Percentiles rank a stretch among this genome's conserved stretches.
phyloP scores from a whole-genome alignment of 495 filamentous ascomycete species.

The Articulospora tetracladia region DNA sequence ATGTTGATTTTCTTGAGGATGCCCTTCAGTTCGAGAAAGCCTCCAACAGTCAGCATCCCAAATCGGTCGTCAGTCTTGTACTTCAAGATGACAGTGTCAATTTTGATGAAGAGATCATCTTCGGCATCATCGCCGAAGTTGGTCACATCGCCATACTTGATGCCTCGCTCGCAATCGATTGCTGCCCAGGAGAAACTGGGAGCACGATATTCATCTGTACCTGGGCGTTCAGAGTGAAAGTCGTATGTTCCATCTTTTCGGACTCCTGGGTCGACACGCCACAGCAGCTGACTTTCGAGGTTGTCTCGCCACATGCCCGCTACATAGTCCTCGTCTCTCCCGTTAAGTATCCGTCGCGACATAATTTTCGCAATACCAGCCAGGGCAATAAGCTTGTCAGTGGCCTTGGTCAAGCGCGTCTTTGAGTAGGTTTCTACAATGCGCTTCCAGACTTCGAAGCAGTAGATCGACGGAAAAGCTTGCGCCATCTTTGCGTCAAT shows the following conservation, averaged over 20 bases:
- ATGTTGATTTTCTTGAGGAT: slow-evolving; percentile 1
- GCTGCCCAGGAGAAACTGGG: slow-evolving; percentile 3
- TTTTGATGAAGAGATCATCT: slow-evolving; percentile 4
- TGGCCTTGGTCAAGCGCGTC: slow-evolving; percentile 7
- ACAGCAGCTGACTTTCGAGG: not conserved
- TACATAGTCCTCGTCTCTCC: slow-evolving; percentile 1
- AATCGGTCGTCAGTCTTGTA: slow-evolving; percentile 4
- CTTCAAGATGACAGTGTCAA: slow-evolving; percentile 4
- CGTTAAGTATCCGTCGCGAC: slow-evolving; percentile 1
- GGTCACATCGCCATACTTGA: slow-evolving; percentile 6
- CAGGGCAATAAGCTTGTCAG: slow-evolving; percentile 21
- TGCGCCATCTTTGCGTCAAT: slow-evolving; percentile 1
- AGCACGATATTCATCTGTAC: not conserved
- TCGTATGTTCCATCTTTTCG: not conserved
- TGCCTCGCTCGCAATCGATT: not conserved
- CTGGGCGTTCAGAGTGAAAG: not conserved
- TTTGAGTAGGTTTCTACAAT: slow-evolving; percentile 13
- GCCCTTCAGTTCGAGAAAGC: slow-evolving; percentile 4
- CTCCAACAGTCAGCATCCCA: not conserved
- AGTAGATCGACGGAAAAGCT: slow-evolving; percentile 4
- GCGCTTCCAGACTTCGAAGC: slow-evolving; percentile 13
- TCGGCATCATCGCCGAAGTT: not conserved
- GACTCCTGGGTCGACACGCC: not conserved
- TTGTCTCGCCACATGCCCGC: not conserved
- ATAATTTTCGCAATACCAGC: slow-evolving; percentile 12